Base-by-base conservation (phyloP, 2,329 filamentous ascomycete genomes). In the Sphaerulina vaccinii region DNA sequence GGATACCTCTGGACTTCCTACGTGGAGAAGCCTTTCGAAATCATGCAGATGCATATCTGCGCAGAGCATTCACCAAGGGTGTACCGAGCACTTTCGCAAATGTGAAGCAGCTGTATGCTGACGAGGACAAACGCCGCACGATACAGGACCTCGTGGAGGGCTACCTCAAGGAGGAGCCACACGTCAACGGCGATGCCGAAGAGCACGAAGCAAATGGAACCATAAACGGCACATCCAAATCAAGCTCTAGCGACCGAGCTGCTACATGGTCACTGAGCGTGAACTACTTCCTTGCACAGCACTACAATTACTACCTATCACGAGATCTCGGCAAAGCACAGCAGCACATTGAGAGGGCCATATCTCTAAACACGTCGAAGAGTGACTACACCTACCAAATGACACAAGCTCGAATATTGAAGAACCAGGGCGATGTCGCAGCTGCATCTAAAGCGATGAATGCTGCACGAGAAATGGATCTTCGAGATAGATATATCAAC, bases 61-160 rank as follows among this genome's bases (percentile, higher is more conserved):
- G 85, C 44, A 79, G 86, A 23, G 95, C 95, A 87, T 79, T 99
- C 51, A 84, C 87, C 70, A 95, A 92, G 72, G 93, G 92, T 9
- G 88, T 97, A 3, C 92, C 93, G 1, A 99, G 93, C 2, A 91
- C 92, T 3, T 99, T 99, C 71, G 90, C 90, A 29, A 99, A 97
- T 71, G 80, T 99, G 55, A 99, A 99, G 75, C 85, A 95, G 60
- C 80, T 99, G 18, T 99, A 97, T 74, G 79, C 79, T 11, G 85
- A 96, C 68, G 61, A 79, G 1, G 79, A 74, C 61, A 99, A 99
- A 76, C 88, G 86, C 68, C 79, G 86, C n/a, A 80, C 79, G 0
- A 81, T 99, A 35, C 83, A 86, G 58, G 77, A 83, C 32, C 71
- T 97, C 35, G 90, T 88, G 1, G 82, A 93, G 62, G 82, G 87